Conservation (phyloP, 306 rosid genomes). For the Sechiopsis laciniata region DNA sequence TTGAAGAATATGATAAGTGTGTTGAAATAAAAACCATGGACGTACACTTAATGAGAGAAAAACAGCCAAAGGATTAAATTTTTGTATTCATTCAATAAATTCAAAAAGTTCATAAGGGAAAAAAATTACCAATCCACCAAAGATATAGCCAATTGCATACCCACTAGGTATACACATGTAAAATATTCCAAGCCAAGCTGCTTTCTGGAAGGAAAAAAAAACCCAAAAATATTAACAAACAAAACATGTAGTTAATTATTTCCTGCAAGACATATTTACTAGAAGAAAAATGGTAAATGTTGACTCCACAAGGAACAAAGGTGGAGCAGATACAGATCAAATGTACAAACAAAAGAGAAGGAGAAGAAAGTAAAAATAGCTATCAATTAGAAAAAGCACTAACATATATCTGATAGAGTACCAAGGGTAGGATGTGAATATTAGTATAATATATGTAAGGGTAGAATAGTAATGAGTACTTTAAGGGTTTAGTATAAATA, state of each 20-base stretch:
- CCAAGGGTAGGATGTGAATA: too few species aligned
- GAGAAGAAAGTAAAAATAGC: slow-evolving; percentile 6
- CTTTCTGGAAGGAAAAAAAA: slow-evolving; percentile 45
- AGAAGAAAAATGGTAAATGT: not conserved
- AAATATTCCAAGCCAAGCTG: slow-evolving; percentile 87
- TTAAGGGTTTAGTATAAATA: too few species aligned
- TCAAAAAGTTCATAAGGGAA: not conserved
- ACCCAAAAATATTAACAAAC: slow-evolving; percentile 22
- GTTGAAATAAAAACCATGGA: not conserved
- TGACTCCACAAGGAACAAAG: not conserved
- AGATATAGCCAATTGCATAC: slow-evolving; percentile 83
- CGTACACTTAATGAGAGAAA: not conserved
- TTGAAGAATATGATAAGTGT: slow-evolving; percentile 13
- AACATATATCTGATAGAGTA: not conserved
- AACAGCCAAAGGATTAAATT: slow-evolving; percentile 9
- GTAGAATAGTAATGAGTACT: too few species aligned
- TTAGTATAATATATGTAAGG: too few species aligned
- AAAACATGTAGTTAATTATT: slow-evolving; percentile 20
- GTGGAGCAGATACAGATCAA: not conserved
- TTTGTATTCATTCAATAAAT: not conserved
- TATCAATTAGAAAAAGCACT: not conserved
- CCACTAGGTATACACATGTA: slow-evolving; percentile 99
- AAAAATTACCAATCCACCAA: slow-evolving; percentile 78
- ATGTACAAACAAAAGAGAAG: not conserved
- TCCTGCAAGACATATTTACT: not conserved